Evolutionary conservation across 805 yeast species (phyloP), one percentile per base, ranked within the genome.

Genomic region (Zygosaccharomyces bailii): DNA sequence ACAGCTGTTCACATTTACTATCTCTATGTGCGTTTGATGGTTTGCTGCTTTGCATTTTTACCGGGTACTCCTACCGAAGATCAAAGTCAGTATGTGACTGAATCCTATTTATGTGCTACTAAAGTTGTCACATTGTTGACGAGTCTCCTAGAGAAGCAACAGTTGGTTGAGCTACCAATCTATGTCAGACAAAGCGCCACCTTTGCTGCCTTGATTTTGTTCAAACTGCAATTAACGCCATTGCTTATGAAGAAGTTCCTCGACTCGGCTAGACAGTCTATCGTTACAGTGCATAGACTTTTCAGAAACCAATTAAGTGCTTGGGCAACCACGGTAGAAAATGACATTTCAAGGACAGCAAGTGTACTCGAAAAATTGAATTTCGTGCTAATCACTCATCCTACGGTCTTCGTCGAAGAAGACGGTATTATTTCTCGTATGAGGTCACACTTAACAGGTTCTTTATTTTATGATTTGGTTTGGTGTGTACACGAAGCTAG

Each of bases 401-500:
- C 97, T 1, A 90, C 88, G 42, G 71, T 90, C 5, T 84, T 88
- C 55, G 74, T 81, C 2, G 80, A 79, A 46, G 75, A 80, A 8
- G 80, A 79, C n/a, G 83, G 86, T 2, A 85, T 90, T 23, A 86
- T 90, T 39, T 77, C 86, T 2, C 74, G 90, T 46, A 90, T 90
- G 95, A 75, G 97, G 57, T 86, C 96, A 0, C 97, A 90, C 65
- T 71, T 90, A 54, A 85, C 96, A 0, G 96, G 93, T 1, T 88
- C 96, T 0, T 66, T 90, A 42, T 90, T 90, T 56, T 90, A 90
- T 60, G 97, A 90, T 64, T 72, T 90, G 42, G 91, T 90, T 9
- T 89, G 96, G 89, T 85, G 95, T 62, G 84, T 90, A 38, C 97
- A 90, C 65, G 97, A 90, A 59, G 96, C 96, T 0, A 74, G 95